Base-by-base conservation (phyloP, 2,329 filamentous ascomycete genomes). In the Madurella mycetomatis region DNA sequence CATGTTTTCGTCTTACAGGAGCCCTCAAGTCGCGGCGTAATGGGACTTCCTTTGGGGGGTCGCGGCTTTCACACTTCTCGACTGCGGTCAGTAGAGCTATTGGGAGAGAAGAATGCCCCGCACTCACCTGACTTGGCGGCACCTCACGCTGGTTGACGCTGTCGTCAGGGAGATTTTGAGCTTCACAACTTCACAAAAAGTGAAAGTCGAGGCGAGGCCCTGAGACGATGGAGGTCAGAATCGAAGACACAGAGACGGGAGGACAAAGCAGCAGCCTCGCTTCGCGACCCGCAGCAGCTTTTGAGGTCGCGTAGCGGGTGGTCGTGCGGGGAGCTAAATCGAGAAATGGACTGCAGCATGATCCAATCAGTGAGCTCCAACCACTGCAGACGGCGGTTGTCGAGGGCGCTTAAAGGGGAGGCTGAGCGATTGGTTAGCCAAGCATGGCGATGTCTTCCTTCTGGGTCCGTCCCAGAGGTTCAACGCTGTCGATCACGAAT, bases 331-430 rank as follows among this genome's bases (percentile, higher is more conserved):
- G 41, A 47, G 44, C 58, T 53, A 56, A 59, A 57, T 59, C 45
- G 60, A 59, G 60, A 48, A 44, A 41, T 9, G 47, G 16, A 15
- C 19, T 19, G 49, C 30, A 32, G 31, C 49, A 25, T 16, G 41
- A 47, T 45, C 57, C 58, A 56, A 59, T 58, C 54, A 58, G 18
- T 34, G n/a, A 52, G 37, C 51, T 46, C 39, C 53, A 25, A 25
- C 48, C 32, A 19, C 41, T 18, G 16, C 39, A n/a, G 51, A 43
- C 50, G 44, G 47, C 25, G 39, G 45, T 47, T 43, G 58, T 53
- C 49, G 49, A 60, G 57, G 62, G 62, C 62, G 62, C 62, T 64
- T 64, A 64, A 34, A 7, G 25, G 25, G 25, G 7, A 25, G 25
- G 25, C 25, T 25, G 25, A 25, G 25, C 25, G 25, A 25, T 25